Conservation (phyloP, 768 basidiomycete genomes). For the Calocera cornea region DNA sequence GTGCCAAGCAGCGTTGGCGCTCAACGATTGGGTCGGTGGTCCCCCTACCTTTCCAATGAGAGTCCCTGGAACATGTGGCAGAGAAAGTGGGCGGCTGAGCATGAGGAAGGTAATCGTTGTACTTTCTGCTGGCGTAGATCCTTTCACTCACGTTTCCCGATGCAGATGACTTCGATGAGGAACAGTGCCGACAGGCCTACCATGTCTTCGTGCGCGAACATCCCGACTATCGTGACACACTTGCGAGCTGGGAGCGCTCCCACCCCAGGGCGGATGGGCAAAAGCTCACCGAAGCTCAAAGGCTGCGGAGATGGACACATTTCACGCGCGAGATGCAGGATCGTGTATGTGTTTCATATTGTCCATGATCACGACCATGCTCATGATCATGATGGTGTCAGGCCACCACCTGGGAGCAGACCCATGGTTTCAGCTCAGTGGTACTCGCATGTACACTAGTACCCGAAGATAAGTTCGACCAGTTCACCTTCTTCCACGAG, state of each 20-base stretch:
- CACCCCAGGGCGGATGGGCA: background rate
- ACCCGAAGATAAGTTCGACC: background rate
- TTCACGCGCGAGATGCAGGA: background rate
- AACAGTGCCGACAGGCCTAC: background rate
- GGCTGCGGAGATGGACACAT: background rate
- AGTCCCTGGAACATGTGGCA: constrained; percentile 1
- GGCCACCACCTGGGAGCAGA: background rate
- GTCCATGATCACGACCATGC: background rate
- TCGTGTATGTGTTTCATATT: background rate
- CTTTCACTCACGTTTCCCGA: background rate
- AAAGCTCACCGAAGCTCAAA: background rate
- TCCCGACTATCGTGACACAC: background rate
- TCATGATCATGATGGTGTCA: background rate
- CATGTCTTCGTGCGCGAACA: background rate
- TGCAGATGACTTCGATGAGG: background rate
- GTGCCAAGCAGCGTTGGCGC: background rate
- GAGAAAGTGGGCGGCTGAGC: background rate
- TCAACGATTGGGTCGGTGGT: background rate
- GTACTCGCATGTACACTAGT: background rate
- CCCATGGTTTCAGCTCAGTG: background rate
- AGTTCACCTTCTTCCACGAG: background rate
- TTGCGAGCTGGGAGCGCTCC: background rate
- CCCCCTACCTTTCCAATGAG: background rate
- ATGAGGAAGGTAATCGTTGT: background rate
- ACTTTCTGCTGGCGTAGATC: background rate